A percentile compares a stretch with the other conserved stretches of the same genome.
Evolutionary conservation across 2,329 filamentous ascomycete genomes (phyloP).

Genomic region (Aaosphaeria arxii): DNA sequence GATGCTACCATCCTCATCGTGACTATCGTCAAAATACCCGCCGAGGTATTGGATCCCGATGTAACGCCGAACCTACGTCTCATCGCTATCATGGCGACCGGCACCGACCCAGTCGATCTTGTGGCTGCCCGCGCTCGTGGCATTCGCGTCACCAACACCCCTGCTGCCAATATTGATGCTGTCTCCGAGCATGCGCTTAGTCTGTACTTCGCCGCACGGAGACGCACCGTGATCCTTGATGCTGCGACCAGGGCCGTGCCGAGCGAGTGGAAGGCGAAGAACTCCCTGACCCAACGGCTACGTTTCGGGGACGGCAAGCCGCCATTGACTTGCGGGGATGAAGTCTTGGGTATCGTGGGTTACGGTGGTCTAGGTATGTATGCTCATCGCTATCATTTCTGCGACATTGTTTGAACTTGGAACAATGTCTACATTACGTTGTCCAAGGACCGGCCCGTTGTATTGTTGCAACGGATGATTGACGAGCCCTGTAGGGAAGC

Average conservation of each 20-base stretch:
- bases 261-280: slow-evolving; percentile 41
- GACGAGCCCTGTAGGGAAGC: slow-evolving; percentile 29
- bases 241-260: slow-evolving; percentile 20
- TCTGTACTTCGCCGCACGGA: slow-evolving; percentile 47
- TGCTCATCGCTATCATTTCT: background rate
- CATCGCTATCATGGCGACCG: slow-evolving; percentile 46
- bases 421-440: background rate
- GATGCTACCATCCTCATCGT: slow-evolving; percentile 48
- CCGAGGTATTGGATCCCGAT: slow-evolving; percentile 35
- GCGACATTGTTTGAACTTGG: too few species aligned
- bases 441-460: background rate
- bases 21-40: slow-evolving; percentile 41
- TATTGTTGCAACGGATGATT: background rate
- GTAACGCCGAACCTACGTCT: slow-evolving; percentile 43
- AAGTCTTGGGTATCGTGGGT: slow-evolving; percentile 50
- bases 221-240: slow-evolving; percentile 37
- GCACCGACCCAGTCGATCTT: slow-evolving; percentile 48
- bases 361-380: slow-evolving; percentile 47
- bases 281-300: slow-evolving; percentile 31
- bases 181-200: slow-evolving; percentile 52
- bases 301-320: slow-evolving; percentile 34
- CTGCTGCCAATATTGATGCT: slow-evolving; percentile 47
- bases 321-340: slow-evolving; percentile 47
- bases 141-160: slow-evolving; percentile 47
- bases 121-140: slow-evolving; percentile 42